Conservation (phyloP, 345 rosid genomes). For the Gossypium longicalyx region DNA sequence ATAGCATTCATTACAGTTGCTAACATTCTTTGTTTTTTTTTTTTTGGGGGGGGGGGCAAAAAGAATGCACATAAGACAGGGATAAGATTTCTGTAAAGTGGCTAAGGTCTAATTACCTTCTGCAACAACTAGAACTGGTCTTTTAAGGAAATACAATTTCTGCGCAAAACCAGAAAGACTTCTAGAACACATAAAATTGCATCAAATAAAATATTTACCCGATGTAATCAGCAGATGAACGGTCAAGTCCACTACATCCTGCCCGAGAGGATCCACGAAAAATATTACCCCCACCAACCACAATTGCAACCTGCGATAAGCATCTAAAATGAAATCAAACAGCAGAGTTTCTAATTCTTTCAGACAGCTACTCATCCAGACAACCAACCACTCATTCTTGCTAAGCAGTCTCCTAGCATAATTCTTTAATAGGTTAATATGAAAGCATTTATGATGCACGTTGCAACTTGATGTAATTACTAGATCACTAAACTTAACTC, state of each 20-base stretch:
- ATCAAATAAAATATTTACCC: constrained; percentile 44
- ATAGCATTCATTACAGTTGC: constrained; percentile 98
- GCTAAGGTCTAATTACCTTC: constrained; percentile 5
- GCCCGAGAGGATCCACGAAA: constrained; percentile 94
- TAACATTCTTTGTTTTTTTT: constrained; percentile 47
- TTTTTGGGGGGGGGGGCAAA: neutral
- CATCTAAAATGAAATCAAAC: neutral
- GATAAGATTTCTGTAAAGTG: neutral
- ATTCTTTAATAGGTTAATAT: neutral
- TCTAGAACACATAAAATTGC: neutral
- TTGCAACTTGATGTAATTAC: neutral
- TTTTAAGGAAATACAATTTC: constrained; percentile 1
- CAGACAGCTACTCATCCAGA: neutral
- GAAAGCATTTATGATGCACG: neutral
- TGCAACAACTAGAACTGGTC: neutral
- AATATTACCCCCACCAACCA: constrained; percentile 96
- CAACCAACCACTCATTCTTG: neutral
- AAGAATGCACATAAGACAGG: neutral
- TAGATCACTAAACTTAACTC: neutral
- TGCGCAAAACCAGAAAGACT: neutral
- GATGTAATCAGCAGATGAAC: constrained; percentile 94
- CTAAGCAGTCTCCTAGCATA: neutral
- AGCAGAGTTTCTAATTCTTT: neutral
- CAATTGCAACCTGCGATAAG: constrained; percentile 75
- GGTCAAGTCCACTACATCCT: constrained; percentile 94